phyloP scores from a whole-genome alignment of 2,329 filamentous ascomycete species.

The Berkeleyomyces basicola region DNA sequence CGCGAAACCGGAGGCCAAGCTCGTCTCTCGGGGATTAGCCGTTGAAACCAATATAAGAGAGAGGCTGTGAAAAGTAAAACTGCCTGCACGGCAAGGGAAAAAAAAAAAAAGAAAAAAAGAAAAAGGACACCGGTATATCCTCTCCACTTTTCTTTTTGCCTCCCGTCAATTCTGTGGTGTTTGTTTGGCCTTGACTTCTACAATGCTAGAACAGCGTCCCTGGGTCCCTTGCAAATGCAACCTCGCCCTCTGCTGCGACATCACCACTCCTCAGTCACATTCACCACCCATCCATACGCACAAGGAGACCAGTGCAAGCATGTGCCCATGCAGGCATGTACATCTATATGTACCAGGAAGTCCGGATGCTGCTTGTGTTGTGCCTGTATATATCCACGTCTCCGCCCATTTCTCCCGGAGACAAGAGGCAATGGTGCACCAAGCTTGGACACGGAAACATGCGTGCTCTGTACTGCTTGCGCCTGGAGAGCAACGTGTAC shows the following conservation, averaged over 20 bases:
- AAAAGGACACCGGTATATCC: neutral
- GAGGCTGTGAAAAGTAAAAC: neutral
- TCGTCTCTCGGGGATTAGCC: too few relatives aligned
- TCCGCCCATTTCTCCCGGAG: neutral
- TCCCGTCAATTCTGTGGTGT: neutral
- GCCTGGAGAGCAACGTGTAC: neutral
- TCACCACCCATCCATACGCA: neutral
- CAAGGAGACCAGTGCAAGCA: neutral
- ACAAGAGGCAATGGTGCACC: too few relatives aligned
- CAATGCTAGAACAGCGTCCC: neutral
- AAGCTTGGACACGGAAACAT: too few relatives aligned
- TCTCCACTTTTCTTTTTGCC: neutral
- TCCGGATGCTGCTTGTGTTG: too few relatives aligned
- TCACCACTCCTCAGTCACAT: neutral
- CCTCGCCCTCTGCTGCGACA: neutral
- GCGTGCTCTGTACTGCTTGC: neutral
- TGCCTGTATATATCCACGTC: too few relatives aligned
- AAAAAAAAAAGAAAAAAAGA: neutral
- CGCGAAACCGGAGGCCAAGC: too few relatives aligned
- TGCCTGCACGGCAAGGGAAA: neutral
- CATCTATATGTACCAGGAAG: neutral
- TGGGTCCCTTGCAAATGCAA: neutral
- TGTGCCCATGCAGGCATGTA: neutral
- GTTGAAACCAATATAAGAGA: neutral
- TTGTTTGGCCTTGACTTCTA: neutral